A percentile compares a stretch with the other conserved stretches of the same genome.
phyloP scores from a whole-genome alignment of 73 alveolate species.

The Urostyla sp. region DNA sequence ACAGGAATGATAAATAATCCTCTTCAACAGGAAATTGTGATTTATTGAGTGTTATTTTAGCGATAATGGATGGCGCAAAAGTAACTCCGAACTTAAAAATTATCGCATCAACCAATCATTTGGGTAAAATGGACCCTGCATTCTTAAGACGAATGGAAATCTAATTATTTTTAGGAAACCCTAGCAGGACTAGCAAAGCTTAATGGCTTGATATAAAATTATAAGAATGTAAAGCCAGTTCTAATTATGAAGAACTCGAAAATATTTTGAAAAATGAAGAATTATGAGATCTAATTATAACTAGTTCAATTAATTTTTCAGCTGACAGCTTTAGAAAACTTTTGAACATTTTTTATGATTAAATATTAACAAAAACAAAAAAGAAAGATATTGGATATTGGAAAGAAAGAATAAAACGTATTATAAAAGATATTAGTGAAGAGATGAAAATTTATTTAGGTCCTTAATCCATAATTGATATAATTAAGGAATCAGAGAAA shows the following conservation, averaged over 20 bases:
- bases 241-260: neutral
- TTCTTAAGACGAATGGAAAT: conserved; percentile 7
- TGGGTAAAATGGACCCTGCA: neutral
- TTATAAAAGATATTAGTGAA: neutral
- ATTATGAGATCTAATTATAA: neutral
- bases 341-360: neutral
- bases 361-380: neutral
- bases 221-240: neutral
- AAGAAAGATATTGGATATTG: neutral
- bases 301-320: neutral
- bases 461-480: neutral
- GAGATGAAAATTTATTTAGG: neutral
- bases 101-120: conserved; percentile 9
- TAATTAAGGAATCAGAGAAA: too few relatives aligned
- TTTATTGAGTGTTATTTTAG: neutral
- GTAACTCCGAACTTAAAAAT: neutral
- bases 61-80: conserved; percentile 1
- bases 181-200: neutral
- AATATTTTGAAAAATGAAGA: neutral
- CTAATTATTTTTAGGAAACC: conserved; percentile 5
- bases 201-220: neutral
- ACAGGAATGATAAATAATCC: neutral
- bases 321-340: neutral
- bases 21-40: neutral
- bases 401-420: neutral